Conservation (phyloP, 257 asterid genomes). For the Plantago ovata region DNA sequence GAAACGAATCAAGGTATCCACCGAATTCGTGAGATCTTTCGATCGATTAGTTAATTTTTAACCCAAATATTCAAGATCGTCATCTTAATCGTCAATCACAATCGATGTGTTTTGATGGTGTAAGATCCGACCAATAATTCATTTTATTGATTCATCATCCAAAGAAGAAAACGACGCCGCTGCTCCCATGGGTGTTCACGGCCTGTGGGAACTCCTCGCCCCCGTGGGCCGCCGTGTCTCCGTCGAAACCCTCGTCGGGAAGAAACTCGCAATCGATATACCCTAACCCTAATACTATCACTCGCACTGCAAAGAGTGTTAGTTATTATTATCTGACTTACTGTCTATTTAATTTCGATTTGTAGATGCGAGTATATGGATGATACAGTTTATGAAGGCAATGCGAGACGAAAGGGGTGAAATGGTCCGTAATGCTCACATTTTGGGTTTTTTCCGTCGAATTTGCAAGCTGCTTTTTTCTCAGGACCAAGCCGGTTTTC, state of each 20-base stretch:
- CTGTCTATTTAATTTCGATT: not conserved
- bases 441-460: constrained; percentile 88
- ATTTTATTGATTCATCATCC: too few species aligned
- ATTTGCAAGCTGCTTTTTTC: constrained; percentile 90
- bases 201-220: constrained; percentile 90
- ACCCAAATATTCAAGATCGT: too few species aligned
- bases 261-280: constrained; percentile 85
- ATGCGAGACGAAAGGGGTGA: constrained; percentile 98
- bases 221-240: constrained; percentile 99
- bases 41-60: too few species aligned
- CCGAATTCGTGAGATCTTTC: too few species aligned
- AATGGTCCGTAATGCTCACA: constrained; percentile 89
- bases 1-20: too few species aligned
- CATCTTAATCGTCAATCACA: too few species aligned
- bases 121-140: too few species aligned
- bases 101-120: too few species aligned
- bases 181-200: constrained; percentile 89
- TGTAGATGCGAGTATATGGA: constrained; percentile 98
- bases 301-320: too few species aligned
- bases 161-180: too few species aligned
- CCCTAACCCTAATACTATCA: constrained; percentile 23
- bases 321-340: too few species aligned
- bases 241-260: constrained; percentile 90
- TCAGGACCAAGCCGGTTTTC: constrained; percentile 86
- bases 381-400: constrained; percentile 96